phyloP scores from a whole-genome alignment of 192 early-diverging fungal genomes.

The Dispira simplex region DNA sequence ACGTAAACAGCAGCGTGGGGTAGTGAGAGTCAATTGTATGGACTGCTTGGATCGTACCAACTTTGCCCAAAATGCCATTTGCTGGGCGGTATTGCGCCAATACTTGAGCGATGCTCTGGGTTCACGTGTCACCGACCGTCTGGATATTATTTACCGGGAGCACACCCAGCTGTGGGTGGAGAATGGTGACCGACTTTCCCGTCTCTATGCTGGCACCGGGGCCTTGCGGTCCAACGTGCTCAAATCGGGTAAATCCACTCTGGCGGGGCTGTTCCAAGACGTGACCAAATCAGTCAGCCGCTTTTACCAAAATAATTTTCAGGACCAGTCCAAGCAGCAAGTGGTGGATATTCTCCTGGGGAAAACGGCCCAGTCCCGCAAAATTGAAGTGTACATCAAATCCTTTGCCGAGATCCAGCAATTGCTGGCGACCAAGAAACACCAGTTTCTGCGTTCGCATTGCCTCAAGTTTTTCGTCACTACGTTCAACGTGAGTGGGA shows the following conservation, averaged over 20 bases:
- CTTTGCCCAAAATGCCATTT: constrained; percentile 69
- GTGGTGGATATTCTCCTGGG: constrained; percentile 81
- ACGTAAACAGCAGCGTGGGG: constrained; percentile 57
- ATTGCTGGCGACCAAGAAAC: background rate
- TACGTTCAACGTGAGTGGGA: constrained; percentile 11
- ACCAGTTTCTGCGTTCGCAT: background rate
- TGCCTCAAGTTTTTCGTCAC: constrained; percentile 3
- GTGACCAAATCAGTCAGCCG: constrained; percentile 86
- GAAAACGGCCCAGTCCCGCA: constrained; percentile 14
- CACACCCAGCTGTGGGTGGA: constrained; percentile 59
- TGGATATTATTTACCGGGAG: constrained; percentile 19
- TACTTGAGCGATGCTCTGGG: constrained; percentile 24
- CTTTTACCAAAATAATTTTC: constrained; percentile 91
- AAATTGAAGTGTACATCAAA: constrained; percentile 1
- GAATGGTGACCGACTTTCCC: constrained; percentile 86
- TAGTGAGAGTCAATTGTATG: constrained; percentile 86
- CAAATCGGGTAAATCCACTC: constrained; percentile 62
- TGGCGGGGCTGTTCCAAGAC: constrained; percentile 67
- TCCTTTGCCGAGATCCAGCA: constrained; percentile 12
- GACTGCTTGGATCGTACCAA: constrained; percentile 84
- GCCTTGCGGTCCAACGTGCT: constrained; percentile 87
- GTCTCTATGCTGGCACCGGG: constrained; percentile 92
- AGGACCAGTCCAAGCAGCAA: constrained; percentile 88
- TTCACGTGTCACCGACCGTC: constrained; percentile 13
- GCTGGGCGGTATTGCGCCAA: constrained; percentile 27